phyloP scores from a whole-genome alignment of 768 basidiomycete genomes.

The Tylopilus plumbeoviolaceoides region DNA sequence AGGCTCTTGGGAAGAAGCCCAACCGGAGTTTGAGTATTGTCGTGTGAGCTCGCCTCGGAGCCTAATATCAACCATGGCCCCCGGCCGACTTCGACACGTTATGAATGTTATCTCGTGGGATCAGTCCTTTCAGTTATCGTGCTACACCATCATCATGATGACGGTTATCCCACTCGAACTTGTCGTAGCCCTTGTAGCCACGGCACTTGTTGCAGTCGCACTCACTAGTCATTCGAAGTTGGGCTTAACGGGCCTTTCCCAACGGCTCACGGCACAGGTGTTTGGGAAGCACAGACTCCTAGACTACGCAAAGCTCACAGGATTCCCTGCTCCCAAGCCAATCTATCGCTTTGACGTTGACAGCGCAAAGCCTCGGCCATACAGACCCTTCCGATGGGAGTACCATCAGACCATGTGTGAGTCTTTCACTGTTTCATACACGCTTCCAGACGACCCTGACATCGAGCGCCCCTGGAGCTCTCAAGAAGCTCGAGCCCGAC shows the following conservation, averaged over 20 bases:
- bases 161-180: not conserved
- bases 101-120: not conserved
- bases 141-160: slow-evolving; percentile 16
- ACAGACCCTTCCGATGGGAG: slow-evolving; percentile 53
- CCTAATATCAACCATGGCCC: too few species aligned
- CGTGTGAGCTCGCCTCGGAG: too few species aligned
- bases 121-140: not conserved
- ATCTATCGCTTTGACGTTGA: slow-evolving; percentile 41
- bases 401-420: slow-evolving; percentile 57
- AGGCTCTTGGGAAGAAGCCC: not conserved
- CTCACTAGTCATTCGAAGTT: not conserved
- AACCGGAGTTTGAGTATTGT: too few species aligned
- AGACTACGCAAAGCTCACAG: slow-evolving; percentile 42
- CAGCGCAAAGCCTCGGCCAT: slow-evolving; percentile 44
- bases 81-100: not conserved
- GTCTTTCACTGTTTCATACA: slow-evolving; percentile 3
- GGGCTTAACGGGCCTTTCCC: not conserved
- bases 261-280: slow-evolving; percentile 5
- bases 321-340: slow-evolving; percentile 41
- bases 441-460: not conserved
- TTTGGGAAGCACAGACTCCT: slow-evolving; percentile 15
- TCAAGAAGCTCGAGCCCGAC: slow-evolving; percentile 48
- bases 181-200: not conserved
- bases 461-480: slow-evolving; percentile 25
- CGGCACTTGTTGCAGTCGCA: slow-evolving; percentile 1